phyloP scores from a whole-genome alignment of 176 grass and related monocot genomes.

The Phoenix roebelenii region DNA sequence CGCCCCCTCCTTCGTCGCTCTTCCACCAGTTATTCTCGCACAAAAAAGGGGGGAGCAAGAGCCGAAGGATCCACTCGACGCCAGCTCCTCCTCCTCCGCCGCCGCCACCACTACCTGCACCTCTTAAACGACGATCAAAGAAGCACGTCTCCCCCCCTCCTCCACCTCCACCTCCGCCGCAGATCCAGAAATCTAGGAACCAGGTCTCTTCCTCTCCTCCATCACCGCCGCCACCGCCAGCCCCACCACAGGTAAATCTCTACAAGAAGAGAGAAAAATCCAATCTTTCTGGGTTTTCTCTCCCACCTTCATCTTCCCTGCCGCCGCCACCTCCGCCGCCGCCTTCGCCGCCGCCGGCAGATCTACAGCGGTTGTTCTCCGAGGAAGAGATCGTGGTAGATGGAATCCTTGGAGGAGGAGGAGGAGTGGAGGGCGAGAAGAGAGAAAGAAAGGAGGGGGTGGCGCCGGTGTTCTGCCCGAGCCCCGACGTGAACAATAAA shows the following conservation, averaged over 20 bases:
- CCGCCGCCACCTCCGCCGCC: conserved; percentile 38
- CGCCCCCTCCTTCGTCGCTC: conserved; percentile 52
- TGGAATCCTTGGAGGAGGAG: not conserved
- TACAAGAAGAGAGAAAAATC: conserved; percentile 11
- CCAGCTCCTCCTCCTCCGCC: conserved; percentile 9
- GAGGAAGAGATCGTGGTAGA: not conserved
- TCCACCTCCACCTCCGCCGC: not conserved
- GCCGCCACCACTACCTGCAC: conserved; percentile 29
- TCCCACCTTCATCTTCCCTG: conserved; percentile 41
- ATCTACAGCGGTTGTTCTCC: not conserved
- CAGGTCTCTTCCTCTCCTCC: conserved; percentile 19
- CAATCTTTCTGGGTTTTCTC: conserved; percentile 17
- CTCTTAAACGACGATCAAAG: conserved; percentile 21
- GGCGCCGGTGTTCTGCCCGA: conserved; percentile 50
- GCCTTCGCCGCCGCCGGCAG: conserved; percentile 30
- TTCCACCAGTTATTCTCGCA: conserved; percentile 57
- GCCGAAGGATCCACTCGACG: conserved; percentile 51
- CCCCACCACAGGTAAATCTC: not conserved
- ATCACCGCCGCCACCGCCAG: not conserved
- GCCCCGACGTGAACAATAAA: conserved; percentile 92
- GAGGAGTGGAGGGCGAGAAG: conserved; percentile 14
- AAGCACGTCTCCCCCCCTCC: conserved; percentile 7
- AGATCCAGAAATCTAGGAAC: conserved; percentile 4
- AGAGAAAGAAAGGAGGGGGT: conserved; percentile 23
- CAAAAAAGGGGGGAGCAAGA: conserved; percentile 70